Conservation (phyloP, 2,329 filamentous ascomycete species). For the Penicillium vulpinum region DNA sequence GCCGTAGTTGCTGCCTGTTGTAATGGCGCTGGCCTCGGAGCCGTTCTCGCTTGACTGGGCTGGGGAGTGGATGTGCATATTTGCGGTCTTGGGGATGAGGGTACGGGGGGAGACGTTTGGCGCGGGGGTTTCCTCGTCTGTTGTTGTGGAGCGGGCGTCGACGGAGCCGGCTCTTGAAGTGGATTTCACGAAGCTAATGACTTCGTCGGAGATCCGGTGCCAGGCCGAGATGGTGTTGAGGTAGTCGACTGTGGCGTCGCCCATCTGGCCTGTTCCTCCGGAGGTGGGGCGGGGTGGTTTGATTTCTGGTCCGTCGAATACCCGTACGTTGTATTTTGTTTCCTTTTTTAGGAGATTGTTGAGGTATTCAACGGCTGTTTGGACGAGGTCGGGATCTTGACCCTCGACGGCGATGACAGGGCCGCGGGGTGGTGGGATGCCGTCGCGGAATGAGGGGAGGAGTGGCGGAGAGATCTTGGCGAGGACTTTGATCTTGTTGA, state of each 20-base stretch:
- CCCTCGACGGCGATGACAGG: constrained; percentile 84
- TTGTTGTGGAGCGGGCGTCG: constrained; percentile 9
- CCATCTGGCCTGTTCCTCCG: constrained; percentile 36
- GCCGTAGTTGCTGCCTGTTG: constrained; percentile 14
- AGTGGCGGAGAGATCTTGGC: constrained; percentile 73
- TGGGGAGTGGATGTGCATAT: constrained; percentile 34
- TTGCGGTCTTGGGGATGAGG: constrained; percentile 33
- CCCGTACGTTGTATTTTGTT: constrained; percentile 52
- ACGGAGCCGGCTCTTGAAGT: constrained; percentile 14
- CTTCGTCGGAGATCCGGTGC: constrained; percentile 73
- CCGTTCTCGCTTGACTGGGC: constrained; percentile 28
- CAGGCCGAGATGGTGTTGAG: constrained; percentile 68
- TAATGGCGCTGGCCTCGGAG: constrained; percentile 25
- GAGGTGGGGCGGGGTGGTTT: constrained; percentile 19
- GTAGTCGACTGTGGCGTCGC: constrained; percentile 57
- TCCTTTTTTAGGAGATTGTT: constrained; percentile 54
- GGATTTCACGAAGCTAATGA: constrained; percentile 59
- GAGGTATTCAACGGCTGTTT: constrained; percentile 66
- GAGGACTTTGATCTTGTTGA: constrained; percentile 75
- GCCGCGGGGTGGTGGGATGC: constrained; percentile 57
- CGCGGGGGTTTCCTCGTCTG: constrained; percentile 22
- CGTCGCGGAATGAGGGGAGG: constrained; percentile 34
- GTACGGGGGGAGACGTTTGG: constrained; percentile 34
- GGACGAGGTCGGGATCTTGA: constrained; percentile 62
- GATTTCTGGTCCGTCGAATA: constrained; percentile 50